Conservation (phyloP, 1,284 basidiomycete genomes). For the Cutaneotrichosporon sp. region DNA sequence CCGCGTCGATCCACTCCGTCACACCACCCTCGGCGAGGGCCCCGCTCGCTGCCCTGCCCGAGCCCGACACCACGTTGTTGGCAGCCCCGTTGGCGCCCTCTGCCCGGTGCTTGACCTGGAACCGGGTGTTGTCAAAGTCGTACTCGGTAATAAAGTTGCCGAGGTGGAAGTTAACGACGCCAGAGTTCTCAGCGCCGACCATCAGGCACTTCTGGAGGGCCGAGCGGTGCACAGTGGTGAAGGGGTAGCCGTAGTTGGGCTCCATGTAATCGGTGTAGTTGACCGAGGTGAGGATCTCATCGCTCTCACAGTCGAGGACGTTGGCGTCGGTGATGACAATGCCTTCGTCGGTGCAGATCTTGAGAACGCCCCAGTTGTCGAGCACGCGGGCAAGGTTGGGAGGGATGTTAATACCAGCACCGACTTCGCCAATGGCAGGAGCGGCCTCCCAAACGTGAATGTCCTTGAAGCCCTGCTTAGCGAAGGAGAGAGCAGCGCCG, state of each 20-base stretch:
- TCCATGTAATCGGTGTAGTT: conserved; percentile 33
- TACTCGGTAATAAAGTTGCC: conserved; percentile 34
- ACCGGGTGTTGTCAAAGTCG: conserved; percentile 37
- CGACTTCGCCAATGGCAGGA: conserved; percentile 33
- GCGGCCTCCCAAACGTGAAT: conserved; percentile 37
- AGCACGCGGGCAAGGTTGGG: conserved; percentile 38
- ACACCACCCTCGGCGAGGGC: conserved; percentile 5
- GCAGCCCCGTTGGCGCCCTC: conserved; percentile 3
- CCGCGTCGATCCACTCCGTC: conserved; percentile 39
- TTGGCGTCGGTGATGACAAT: conserved; percentile 33
- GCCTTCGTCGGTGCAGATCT: conserved; percentile 28
- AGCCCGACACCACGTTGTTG: background rate
- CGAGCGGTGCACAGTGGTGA: conserved; percentile 40
- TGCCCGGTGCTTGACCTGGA: conserved; percentile 20
- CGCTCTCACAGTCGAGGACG: conserved; percentile 35
- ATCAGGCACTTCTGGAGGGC: conserved; percentile 42
- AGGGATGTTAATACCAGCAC: conserved; percentile 39
- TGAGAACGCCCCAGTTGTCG: conserved; percentile 28
- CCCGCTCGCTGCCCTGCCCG: background rate
- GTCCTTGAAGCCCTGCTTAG: conserved; percentile 31
- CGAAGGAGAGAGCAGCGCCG: conserved; percentile 31
- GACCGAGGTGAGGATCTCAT: conserved; percentile 36
- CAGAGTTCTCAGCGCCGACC: conserved; percentile 22
- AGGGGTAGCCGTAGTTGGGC: conserved; percentile 35
- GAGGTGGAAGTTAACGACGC: conserved; percentile 36